Evolutionary conservation across 2,329 filamentous ascomycete genomes (phyloP), one percentile per base, ranked within the genome.

Genomic region (Aspergillus sp.): DNA sequence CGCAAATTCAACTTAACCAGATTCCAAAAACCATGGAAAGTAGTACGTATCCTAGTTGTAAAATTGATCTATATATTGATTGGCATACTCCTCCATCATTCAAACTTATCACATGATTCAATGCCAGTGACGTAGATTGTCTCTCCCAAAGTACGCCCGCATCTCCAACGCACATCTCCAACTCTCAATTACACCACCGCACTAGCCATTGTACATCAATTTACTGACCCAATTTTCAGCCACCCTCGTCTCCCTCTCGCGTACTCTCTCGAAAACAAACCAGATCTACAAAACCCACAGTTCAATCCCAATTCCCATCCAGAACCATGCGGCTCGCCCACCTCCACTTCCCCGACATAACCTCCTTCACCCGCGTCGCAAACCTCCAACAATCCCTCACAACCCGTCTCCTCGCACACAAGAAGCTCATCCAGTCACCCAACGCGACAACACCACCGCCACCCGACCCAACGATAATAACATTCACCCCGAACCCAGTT

Each of bases 401-500:
- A 55, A 69, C 75, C 19, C 77, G 77, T 37, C 81, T 88, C 59
- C 84, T 91, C 47, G 75, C 82, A 27, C 79, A 85, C 72, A 90
- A 90, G 72, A 79, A 79, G 47, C 70, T 76, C 17, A 67, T 73
- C 52, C 15, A 21, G 63, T 66, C n/a, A 57, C 60, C 41, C 50
- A 62, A 64, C 69, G n/a, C 52, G 41, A 35, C 48, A 55, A 7
- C 61, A 23, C 65, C 68, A 47, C 64, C 73, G 1, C 73, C 82
- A 8, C 89, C 89, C 1, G 78, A 80, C 14, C 90, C 91, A 24
- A 86, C 85, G 33, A 81, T 98, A 63, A 81, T 98, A 62, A 92
- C 91, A 62, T 95, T 96, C 75, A 87, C 90, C 54, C 90, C 92
- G 48, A 78, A 82, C 35, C 91, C 93, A 1, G 91, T 92, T 47